Evolutionary conservation across 768 basidiomycete species (phyloP).

Genomic region (Podaxis rugospora): DNA sequence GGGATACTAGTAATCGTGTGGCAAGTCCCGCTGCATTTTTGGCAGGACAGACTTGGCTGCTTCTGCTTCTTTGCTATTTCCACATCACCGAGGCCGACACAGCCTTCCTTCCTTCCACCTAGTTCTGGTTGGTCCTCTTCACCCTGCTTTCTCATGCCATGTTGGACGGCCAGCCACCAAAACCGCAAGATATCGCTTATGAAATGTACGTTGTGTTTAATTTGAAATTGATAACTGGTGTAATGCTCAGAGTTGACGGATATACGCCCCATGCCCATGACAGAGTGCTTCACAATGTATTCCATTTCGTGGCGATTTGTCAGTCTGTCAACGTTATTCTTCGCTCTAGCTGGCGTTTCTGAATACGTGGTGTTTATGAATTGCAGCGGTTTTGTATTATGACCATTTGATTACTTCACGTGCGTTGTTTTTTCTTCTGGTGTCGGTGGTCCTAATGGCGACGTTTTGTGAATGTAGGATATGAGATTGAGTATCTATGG

Average conservation of each 20-base stretch:
- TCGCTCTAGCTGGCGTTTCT: background rate
- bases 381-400: background rate
- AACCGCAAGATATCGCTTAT: background rate
- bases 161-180: background rate
- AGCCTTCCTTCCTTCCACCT: background rate
- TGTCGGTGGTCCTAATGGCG: background rate
- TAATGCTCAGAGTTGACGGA: background rate
- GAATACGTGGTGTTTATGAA: background rate
- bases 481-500: slow-evolving; percentile 44
- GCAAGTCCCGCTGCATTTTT: too few species aligned
- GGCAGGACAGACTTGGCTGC: background rate
- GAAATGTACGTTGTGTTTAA: slow-evolving; percentile 5
- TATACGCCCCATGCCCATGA: background rate
- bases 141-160: background rate
- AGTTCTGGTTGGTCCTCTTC: background rate
- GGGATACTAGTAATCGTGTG: too few species aligned
- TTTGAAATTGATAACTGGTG: background rate
- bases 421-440: background rate
- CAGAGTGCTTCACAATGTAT: slow-evolving; percentile 25
- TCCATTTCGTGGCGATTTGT: slow-evolving; percentile 31
- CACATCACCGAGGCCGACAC: background rate
- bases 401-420: background rate
- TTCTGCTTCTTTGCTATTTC: background rate
- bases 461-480: slow-evolving; percentile 17
- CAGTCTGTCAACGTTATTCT: slow-evolving; percentile 10